These are phyloP conservation scores for Microcyclosporella mali DNA, from an alignment of 2,329 filamentous ascomycete genomes.

Conservation along the genomic window DNA sequence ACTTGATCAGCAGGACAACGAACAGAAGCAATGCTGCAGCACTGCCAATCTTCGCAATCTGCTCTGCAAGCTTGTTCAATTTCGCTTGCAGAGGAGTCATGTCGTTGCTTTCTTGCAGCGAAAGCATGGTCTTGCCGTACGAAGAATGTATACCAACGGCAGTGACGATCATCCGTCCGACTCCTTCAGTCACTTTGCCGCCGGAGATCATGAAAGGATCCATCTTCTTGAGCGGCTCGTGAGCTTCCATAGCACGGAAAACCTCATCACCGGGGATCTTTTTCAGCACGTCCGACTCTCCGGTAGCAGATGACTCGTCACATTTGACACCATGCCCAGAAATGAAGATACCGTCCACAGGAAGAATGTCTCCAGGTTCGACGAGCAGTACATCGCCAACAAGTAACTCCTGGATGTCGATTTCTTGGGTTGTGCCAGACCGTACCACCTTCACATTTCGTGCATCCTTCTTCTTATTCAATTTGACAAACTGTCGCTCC, in stretches of 20 bases:
- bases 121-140: slow-evolving; percentile 73
- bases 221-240: slow-evolving; percentile 58
- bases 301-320: slow-evolving; percentile 70
- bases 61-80: slow-evolving; percentile 68
- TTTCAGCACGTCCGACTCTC: slow-evolving; percentile 66
- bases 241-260: slow-evolving; percentile 56
- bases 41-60: slow-evolving; percentile 73
- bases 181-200: slow-evolving; percentile 68
- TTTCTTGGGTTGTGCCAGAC: slow-evolving; percentile 64
- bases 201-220: slow-evolving; percentile 87
- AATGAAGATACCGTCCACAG: slow-evolving; percentile 66
- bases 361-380: slow-evolving; percentile 66
- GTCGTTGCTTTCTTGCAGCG: slow-evolving; percentile 67
- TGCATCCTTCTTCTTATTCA: slow-evolving; percentile 75
- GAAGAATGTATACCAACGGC: slow-evolving; percentile 67
- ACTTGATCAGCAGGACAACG: slow-evolving; percentile 78
- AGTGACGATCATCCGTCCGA: slow-evolving; percentile 70
- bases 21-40: slow-evolving; percentile 74
- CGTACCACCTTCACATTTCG: slow-evolving; percentile 67
- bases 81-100: slow-evolving; percentile 74
- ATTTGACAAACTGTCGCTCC: slow-evolving; percentile 70
- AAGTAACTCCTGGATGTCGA: slow-evolving; percentile 64
- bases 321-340: slow-evolving; percentile 62
- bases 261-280: slow-evolving; percentile 63
- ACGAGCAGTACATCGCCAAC: slow-evolving; percentile 69